phyloP scores from a whole-genome alignment of 176 grass and related monocot genomes.

The Oryza meridionalis region DNA sequence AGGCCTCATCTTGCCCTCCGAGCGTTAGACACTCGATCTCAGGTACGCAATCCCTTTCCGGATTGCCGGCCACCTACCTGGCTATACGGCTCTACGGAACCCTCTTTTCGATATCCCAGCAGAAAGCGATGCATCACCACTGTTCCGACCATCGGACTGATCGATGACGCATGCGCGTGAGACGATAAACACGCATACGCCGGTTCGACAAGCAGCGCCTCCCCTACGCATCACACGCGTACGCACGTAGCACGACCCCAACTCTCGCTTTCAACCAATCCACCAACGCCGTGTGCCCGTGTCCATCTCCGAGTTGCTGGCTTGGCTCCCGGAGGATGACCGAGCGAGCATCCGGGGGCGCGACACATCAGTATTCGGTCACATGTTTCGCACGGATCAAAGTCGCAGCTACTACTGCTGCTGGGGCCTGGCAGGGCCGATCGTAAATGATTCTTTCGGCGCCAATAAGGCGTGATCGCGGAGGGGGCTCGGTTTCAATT shows the following conservation, averaged over 20 bases:
- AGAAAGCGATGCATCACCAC: background rate
- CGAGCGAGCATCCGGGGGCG: background rate
- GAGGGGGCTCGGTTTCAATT: background rate
- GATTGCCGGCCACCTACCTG: background rate
- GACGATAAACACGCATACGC: no score
- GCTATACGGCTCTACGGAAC: background rate
- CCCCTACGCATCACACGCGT: background rate
- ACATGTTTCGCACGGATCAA: constrained; percentile 9
- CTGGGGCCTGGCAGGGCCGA: background rate
- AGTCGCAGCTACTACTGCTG: background rate
- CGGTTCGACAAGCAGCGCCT: no score
- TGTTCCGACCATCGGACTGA: background rate
- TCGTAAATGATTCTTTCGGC: background rate
- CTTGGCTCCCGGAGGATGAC: no score
- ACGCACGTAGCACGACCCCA: background rate
- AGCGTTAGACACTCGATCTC: background rate
- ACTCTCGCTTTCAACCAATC: background rate
- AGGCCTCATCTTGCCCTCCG: background rate
- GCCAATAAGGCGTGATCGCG: background rate
- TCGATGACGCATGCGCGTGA: no score
- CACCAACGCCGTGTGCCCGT: background rate
- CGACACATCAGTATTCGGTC: background rate
- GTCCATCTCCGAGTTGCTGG: no score
- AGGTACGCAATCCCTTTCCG: no score
- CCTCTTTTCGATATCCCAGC: background rate